Conservation (phyloP, 2,329 filamentous ascomycete species). For the Monosporascus sp. region DNA sequence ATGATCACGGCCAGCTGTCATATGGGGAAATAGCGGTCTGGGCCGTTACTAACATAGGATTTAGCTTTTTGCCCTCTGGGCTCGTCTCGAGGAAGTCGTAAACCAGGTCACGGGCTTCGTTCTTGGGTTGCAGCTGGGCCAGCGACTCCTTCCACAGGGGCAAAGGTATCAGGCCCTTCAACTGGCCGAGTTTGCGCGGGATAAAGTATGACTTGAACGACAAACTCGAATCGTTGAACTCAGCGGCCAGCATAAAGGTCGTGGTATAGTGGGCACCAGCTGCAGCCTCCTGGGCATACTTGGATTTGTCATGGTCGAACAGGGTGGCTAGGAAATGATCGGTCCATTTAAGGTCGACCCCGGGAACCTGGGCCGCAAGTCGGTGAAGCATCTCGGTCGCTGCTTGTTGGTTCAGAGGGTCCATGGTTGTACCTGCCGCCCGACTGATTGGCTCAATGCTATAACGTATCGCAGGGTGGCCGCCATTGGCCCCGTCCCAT, state of each 20-base stretch:
- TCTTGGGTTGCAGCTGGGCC: slow-evolving; percentile 3
- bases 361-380: slow-evolving; percentile 4
- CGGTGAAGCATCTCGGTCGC: slow-evolving; percentile 6
- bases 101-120: slow-evolving; percentile 5
- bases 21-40: neutral
- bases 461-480: slow-evolving; percentile 6
- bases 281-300: slow-evolving; percentile 4
- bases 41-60: slow-evolving; percentile 3
- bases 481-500: too few relatives aligned
- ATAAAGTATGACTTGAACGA: slow-evolving; percentile 17
- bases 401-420: slow-evolving; percentile 17
- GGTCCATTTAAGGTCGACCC: slow-evolving; percentile 9
- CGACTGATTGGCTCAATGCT: slow-evolving; percentile 13
- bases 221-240: slow-evolving; percentile 4
- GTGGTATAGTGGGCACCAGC: neutral
- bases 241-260: slow-evolving; percentile 4
- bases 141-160: slow-evolving; percentile 4
- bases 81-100: slow-evolving; percentile 5
- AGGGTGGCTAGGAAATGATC: slow-evolving; percentile 10
- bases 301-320: slow-evolving; percentile 8
- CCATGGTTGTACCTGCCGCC: slow-evolving; percentile 9
- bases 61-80: slow-evolving; percentile 8
- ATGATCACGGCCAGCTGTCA: too few relatives aligned
- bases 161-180: neutral
- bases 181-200: slow-evolving; percentile 3